Conservation (phyloP, 257 asterid species). For the Jaltomata sinuosa region DNA sequence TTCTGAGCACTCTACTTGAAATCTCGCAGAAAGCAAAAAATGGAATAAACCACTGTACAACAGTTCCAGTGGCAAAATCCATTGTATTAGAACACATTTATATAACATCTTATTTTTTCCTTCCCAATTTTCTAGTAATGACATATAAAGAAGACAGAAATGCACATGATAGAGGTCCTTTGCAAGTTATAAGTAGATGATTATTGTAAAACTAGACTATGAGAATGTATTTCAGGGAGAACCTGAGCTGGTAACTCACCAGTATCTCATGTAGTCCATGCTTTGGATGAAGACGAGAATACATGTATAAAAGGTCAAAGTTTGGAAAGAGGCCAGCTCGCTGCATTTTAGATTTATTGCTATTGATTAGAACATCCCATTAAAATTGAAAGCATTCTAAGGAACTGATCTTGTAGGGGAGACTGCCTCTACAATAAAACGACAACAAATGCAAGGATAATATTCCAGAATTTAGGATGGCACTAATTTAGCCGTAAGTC, state of each 20-base stretch:
- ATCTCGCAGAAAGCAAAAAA: neutral
- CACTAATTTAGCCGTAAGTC: neutral
- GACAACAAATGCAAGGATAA: neutral
- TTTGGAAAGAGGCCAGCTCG: constrained; percentile 89
- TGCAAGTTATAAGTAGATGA: neutral
- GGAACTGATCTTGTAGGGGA: neutral
- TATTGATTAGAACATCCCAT: neutral
- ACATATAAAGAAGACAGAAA: neutral
- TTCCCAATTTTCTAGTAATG: neutral
- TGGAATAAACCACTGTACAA: neutral
- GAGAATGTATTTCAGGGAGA: neutral
- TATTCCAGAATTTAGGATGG: neutral
- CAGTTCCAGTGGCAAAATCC: neutral
- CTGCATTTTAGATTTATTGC: constrained; percentile 36
- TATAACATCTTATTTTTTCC: neutral
- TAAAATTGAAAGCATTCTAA: neutral
- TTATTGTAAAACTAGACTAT: neutral
- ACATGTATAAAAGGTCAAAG: constrained; percentile 72
- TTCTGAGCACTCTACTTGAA: neutral
- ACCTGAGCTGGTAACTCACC: constrained; percentile 36
- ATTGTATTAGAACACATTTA: neutral
- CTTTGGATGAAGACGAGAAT: constrained; percentile 58
- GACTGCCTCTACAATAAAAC: neutral
- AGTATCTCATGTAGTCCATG: constrained; percentile 62
- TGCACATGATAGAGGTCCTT: neutral